Evolutionary conservation across 2,329 filamentous ascomycete genomes (phyloP).

Genomic region (Ascomycota sp.): DNA sequence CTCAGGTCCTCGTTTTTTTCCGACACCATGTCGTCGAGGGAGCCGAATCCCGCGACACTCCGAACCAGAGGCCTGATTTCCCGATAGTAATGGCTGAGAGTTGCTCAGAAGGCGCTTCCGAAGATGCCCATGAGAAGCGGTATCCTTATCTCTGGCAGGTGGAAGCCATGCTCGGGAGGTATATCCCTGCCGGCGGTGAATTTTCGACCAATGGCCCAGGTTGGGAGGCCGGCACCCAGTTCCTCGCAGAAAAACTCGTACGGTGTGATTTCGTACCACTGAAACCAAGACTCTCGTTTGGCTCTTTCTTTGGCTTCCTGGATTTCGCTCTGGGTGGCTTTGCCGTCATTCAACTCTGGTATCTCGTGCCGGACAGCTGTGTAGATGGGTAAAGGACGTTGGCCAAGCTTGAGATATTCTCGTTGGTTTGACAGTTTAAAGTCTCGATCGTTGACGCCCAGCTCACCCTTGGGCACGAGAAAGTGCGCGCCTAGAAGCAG

Average conservation of each 20-base stretch:
- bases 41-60: conserved; percentile 51
- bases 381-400: conserved; percentile 81
- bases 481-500: conserved; percentile 66
- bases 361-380: conserved; percentile 93
- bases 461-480: conserved; percentile 63
- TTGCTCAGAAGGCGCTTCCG: conserved; percentile 91
- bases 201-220: conserved; percentile 72
- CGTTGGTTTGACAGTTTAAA: conserved; percentile 84
- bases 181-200: conserved; percentile 46
- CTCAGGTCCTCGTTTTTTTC: conserved; percentile 67
- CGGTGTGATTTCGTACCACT: conserved; percentile 92
- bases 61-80: conserved; percentile 72
- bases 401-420: conserved; percentile 53
- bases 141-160: conserved; percentile 66
- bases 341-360: conserved; percentile 32
- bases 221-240: conserved; percentile 76
- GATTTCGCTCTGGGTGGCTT: conserved; percentile 11
- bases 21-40: conserved; percentile 65
- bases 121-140: conserved; percentile 85
- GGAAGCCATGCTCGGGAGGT: conserved; percentile 38
- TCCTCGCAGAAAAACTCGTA: conserved; percentile 95
- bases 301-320: conserved; percentile 31
- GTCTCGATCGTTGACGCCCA: conserved; percentile 51
- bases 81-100: conserved; percentile 85
- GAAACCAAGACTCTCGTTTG: conserved; percentile 68